Base-by-base conservation (phyloP, 352 stramenopile genomes). In the Pythium brachiatum region DNA sequence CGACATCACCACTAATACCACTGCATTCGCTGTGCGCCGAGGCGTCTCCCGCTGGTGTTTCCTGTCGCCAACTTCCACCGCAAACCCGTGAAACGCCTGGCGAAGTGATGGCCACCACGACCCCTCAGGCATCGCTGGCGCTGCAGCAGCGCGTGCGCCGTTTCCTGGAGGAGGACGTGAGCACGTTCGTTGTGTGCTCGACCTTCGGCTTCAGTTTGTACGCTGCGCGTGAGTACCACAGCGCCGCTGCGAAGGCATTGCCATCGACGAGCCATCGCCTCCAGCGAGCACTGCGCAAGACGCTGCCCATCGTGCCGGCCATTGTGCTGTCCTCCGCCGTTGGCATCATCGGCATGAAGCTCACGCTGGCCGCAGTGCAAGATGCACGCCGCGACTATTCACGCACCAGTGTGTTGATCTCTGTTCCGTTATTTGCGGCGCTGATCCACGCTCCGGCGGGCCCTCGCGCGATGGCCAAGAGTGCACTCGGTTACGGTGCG, bases 311-410 rank as follows among this genome's bases (percentile, higher is more conserved):
- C 48, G 53, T 84, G 38, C 79, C 75, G 21, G 43, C 73, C 18
- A 65, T 83, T 13, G 66, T 73, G 34, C 59, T 71, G 51, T 83
- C 79, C 0, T 64, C 71, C 0, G 71, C 73, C 7, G 65, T 86
- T 2, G 79, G 76, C 20, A 80, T 88, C 41, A 65, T 76, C 32
- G 79, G 74, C 39, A 84, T 88, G 72, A 88, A 88, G 62, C 39
- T 83, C 31, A 79, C 67, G 41, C 70, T 86, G 53, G 60, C 60
- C 0, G 73, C 66, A 8, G 79, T 88, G 46, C 70, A 76, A 43
- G 66, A 78, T 53, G 68, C 63, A 36, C 79, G 79, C 16, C 69
- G 81, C 44, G 79, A 88, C 68, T 86, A 84, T 56, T 80, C 79
- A 34, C 74, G 74, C 53, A 68, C 68, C 21, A 88, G 81, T 46